These are phyloP conservation scores for Daucus carota DNA, from an alignment of 129 eudicot species.

Conservation along the genomic window DH1_v3.0 NC_030388.2:32794001-32794500, in stretches of 20 bases:
- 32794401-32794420: not conserved
- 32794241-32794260: conserved; percentile 92
- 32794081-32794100: conserved; percentile 42
- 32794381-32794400: not conserved
- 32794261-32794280: conserved; percentile 64
- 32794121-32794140: conserved; percentile 57
- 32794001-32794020: conserved; percentile 73
- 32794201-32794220: not conserved
- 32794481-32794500: too few relatives aligned
- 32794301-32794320: conserved; percentile 59
- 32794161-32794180: not conserved
- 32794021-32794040: not conserved
- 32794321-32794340: conserved; percentile 69
- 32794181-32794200: not conserved
- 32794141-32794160: not conserved
- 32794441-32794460: too few relatives aligned
- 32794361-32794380: conserved; percentile 26
- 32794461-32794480: too few relatives aligned
- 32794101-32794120: conserved; percentile 35
- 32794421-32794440: not conserved
- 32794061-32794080: not conserved
- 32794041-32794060: conserved; percentile 7
- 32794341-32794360: conserved; percentile 85
- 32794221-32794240: conserved; percentile 46
- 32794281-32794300: conserved; percentile 77